A percentile compares a stretch with the other conserved stretches of the same genome.
Evolutionary conservation across 139 green algal species (phyloP).

Genomic region (Zygnema cylindricum): DNA sequence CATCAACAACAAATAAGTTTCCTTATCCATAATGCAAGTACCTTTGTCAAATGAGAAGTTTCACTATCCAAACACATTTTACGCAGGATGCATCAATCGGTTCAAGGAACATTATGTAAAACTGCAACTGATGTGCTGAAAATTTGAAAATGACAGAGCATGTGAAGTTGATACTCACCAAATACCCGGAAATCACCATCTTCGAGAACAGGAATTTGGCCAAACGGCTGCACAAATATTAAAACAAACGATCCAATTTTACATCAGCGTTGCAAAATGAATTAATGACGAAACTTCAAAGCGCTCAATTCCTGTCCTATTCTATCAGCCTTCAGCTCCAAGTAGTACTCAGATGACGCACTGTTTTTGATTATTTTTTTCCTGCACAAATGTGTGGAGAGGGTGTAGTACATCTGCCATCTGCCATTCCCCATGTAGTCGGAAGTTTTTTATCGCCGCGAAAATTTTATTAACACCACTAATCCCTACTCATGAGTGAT

Average conservation of each 20-base stretch:
- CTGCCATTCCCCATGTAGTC: too few relatives aligned
- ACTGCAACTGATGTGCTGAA: too few relatives aligned
- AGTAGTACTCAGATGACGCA: conserved; percentile 21
- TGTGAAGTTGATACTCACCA: too few relatives aligned
- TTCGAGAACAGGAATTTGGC: conserved; percentile 38
- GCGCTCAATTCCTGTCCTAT: not conserved
- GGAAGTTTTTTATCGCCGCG: too few relatives aligned
- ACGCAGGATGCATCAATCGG: too few relatives aligned
- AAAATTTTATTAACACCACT: too few relatives aligned
- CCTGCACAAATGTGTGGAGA: not conserved
- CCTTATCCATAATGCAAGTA: not conserved
- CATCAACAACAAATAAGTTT: not conserved
- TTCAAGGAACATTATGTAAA: too few relatives aligned
- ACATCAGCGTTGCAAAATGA: not conserved
- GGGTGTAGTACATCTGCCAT: too few relatives aligned
- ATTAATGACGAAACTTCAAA: conserved; percentile 1
- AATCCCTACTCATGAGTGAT: too few relatives aligned
- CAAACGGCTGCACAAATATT: conserved; percentile 48
- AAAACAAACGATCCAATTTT: not conserved
- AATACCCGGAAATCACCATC: conserved; percentile 45
- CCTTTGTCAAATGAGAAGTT: conserved; percentile 6
- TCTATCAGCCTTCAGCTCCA: not conserved
- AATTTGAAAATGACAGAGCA: too few relatives aligned
- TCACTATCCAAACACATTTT: too few relatives aligned
- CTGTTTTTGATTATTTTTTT: not conserved